These are phyloP conservation scores for Saccharomycopsis fodiens DNA, from an alignment of 805 yeast genomes.

Conservation along the genomic window DNA sequence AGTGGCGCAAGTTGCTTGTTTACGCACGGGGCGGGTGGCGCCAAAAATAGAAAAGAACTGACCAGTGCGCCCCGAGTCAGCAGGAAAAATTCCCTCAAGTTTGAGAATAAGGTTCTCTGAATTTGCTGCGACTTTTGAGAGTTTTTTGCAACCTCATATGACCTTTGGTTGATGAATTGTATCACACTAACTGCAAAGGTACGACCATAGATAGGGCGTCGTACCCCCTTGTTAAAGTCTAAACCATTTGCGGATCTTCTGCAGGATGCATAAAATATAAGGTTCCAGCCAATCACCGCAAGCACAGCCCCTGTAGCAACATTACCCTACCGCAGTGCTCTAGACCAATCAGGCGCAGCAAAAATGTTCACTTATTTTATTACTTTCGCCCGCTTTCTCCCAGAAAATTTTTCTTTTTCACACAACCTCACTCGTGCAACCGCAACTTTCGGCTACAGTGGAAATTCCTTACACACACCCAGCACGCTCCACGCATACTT, in stretches of 20 bases:
- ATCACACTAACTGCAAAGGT: neutral
- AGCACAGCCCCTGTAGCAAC: neutral
- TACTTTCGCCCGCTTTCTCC: constrained; percentile 3
- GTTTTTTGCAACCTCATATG: too few relatives aligned
- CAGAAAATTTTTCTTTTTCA: constrained; percentile 5
- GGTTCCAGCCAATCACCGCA: neutral
- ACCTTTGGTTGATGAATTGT: too few relatives aligned
- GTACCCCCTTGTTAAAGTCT: neutral
- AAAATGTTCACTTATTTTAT: constrained; percentile 4
- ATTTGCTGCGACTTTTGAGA: too few relatives aligned
- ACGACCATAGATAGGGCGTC: neutral
- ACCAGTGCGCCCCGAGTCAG: too few relatives aligned
- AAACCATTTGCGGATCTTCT: neutral
- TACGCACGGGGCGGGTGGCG: too few relatives aligned
- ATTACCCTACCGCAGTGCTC: neutral
- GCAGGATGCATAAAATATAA: neutral
- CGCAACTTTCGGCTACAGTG: neutral
- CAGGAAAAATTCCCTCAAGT: too few relatives aligned
- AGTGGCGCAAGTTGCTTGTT: neutral
- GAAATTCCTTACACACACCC: constrained; percentile 4
- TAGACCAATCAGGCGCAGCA: neutral
- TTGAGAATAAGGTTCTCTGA: too few relatives aligned
- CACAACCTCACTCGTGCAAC: neutral
- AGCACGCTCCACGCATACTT: neutral
- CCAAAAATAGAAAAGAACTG: too few relatives aligned